phyloP scores from a whole-genome alignment of 2,329 filamentous ascomycete species.

The Salinomyces thailandicus region DNA sequence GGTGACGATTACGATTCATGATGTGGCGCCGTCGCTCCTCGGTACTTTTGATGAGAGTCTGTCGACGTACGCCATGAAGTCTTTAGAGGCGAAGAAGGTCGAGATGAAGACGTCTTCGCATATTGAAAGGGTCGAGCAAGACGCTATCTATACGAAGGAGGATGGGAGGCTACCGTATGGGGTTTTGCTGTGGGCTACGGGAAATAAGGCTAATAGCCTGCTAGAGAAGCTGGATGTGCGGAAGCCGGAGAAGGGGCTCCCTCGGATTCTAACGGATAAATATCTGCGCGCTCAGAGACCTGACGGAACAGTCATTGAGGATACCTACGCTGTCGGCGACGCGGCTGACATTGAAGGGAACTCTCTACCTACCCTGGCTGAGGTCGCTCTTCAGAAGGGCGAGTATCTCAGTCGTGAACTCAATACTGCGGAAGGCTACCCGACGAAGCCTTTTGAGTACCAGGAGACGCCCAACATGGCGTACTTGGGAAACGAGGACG shows the following conservation, averaged over 20 bases:
- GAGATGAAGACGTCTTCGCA: constrained; percentile 30
- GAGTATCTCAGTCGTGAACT: constrained; percentile 26
- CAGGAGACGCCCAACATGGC: constrained; percentile 29
- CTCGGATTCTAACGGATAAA: constrained; percentile 28
- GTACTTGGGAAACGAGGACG: constrained; percentile 34
- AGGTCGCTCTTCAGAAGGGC: constrained; percentile 31
- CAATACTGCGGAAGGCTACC: constrained; percentile 14
- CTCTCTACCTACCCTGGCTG: constrained; percentile 27
- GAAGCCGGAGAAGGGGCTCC: constrained; percentile 23
- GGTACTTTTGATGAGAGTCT: constrained; percentile 33
- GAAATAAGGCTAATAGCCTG: constrained; percentile 26
- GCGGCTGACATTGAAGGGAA: constrained; percentile 31
- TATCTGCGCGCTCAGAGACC: constrained; percentile 18
- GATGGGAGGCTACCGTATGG: constrained; percentile 28
- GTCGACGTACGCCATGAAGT: constrained; percentile 32
- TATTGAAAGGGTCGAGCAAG: constrained; percentile 28
- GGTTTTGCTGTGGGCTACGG: constrained; percentile 32
- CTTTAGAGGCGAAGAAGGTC: constrained; percentile 28
- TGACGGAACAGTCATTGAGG: constrained; percentile 19
- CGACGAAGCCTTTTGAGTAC: constrained; percentile 27
- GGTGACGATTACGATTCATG: constrained; percentile 34
- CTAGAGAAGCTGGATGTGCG: constrained; percentile 27
- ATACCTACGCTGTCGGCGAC: constrained; percentile 29
- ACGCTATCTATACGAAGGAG: constrained; percentile 28
- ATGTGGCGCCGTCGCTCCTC: constrained; percentile 34